Base-by-base conservation (phyloP, 2,329 filamentous ascomycete genomes). In the Ascochyta rabiei region DNA sequence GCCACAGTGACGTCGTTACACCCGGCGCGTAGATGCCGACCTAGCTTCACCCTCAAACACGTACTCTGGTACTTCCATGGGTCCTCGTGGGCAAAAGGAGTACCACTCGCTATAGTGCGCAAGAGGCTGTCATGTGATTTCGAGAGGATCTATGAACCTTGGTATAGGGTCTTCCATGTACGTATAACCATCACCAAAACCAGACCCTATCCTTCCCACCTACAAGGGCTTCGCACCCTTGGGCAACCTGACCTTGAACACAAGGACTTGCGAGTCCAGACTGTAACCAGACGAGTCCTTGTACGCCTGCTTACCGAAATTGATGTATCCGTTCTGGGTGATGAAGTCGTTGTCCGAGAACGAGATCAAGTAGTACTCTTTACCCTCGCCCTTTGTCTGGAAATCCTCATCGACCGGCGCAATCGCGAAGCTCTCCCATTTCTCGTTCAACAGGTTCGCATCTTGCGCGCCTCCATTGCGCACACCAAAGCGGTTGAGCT, bases 261-360 rank as follows among this genome's bases (percentile, higher is more conserved):
- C 83, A 64, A 89, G 69, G 6, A 81, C 83, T 73, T 89, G 87
- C 52, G 79, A 87, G 57, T 87, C 81, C 33, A 89, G 67, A 55
- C 81, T 80, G 60, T 77, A 85, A 0, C 85, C 86, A 24, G 80
- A 83, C 4, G 67, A 75, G 64, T 89, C 87, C 2, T 76, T 71
- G 61, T 86, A 89, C 8, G 71, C 69, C 34, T 83, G 79, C 51
- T 78, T 75, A 5, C 87, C 87, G 55, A 77, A 79, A 61, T 89
- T 83, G 71, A 87, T 76, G 56, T 77, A 80, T 0, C 83, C 86
- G 70, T 90, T 79, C 70, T 90, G 87, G 0, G 88, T 90, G 52
- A 91, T 86, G 63, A 90, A 90, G 70, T 91, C 88, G 67, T 91
- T 89, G 64, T 91, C 89, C 52, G 83, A 88, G 43, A 89, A 74